These are phyloP conservation scores for Nothophaeocryptopus gaeumannii DNA, from an alignment of 2,329 filamentous ascomycete genomes.

Conservation along the genomic window DNA sequence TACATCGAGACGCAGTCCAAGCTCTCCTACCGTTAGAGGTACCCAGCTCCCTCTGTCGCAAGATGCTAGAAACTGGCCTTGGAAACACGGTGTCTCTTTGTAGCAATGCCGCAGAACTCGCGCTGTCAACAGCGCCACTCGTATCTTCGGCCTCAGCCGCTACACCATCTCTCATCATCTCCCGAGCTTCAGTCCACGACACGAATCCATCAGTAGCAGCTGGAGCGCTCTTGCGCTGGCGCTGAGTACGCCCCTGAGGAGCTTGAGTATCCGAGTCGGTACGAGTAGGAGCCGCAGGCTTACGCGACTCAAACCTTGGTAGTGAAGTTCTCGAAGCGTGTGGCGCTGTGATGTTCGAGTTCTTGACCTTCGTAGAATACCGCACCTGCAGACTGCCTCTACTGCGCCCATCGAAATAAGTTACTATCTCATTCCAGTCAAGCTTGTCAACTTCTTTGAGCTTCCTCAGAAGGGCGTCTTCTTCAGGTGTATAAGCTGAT, in stretches of 20 bases:
- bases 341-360: not conserved
- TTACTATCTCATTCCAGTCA: slow-evolving; percentile 38
- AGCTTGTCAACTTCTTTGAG: slow-evolving; percentile 41
- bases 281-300: not conserved
- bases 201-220: slow-evolving; percentile 23
- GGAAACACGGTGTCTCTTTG: slow-evolving; percentile 21
- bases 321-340: not conserved
- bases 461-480: slow-evolving; percentile 37
- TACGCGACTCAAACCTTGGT: not conserved
- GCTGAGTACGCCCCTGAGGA: slow-evolving; percentile 7
- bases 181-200: slow-evolving; percentile 23
- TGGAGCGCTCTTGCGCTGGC: slow-evolving; percentile 3
- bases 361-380: slow-evolving; percentile 23
- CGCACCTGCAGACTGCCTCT: slow-evolving; percentile 28
- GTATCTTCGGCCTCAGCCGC: not conserved
- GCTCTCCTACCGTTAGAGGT: slow-evolving; percentile 13
- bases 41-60: slow-evolving; percentile 32
- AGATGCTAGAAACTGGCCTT: slow-evolving; percentile 18
- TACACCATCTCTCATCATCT: not conserved
- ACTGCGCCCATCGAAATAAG: slow-evolving; percentile 35
- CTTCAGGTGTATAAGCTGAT: slow-evolving; percentile 28
- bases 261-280: slow-evolving; percentile 2
- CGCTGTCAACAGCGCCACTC: not conserved
- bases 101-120: not conserved
- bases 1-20: slow-evolving; percentile 14